These are phyloP conservation scores for Ceriops tagal DNA, from an alignment of 345 rosid species.

Conservation along the genomic window DNA sequence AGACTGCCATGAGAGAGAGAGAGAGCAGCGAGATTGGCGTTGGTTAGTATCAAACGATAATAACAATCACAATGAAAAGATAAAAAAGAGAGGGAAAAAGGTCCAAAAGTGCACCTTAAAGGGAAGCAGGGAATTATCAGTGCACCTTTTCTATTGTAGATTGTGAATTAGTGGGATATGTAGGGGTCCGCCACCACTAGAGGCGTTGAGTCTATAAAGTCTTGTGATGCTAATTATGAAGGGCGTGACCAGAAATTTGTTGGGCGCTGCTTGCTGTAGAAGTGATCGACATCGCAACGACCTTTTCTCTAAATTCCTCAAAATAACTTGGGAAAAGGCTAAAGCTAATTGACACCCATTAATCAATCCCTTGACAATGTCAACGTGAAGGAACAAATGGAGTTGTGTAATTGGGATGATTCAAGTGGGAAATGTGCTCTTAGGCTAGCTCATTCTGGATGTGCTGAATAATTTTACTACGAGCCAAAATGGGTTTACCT, in stretches of 20 bases:
- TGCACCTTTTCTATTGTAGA: constrained; percentile 2
- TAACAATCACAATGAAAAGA: constrained; percentile 6
- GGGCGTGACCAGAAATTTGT: constrained; percentile 1
- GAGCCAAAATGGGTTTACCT: too few relatives aligned
- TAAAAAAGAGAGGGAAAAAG: constrained; percentile 7
- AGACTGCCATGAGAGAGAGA: background rate
- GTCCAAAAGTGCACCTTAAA: constrained; percentile 2
- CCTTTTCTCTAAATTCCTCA: too few relatives aligned
- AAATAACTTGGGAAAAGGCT: too few relatives aligned
- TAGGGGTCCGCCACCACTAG: constrained; percentile 27
- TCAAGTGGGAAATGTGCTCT: too few relatives aligned
- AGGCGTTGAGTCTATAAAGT: constrained; percentile 12
- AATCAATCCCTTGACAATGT: too few relatives aligned
- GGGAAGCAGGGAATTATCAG: constrained; percentile 11
- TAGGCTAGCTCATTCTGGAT: too few relatives aligned
- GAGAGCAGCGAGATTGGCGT: background rate
- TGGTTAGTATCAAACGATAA: constrained; percentile 15
- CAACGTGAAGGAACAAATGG: too few relatives aligned
- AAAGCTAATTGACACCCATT: too few relatives aligned
- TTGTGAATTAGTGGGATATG: constrained; percentile 23
- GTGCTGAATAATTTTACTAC: too few relatives aligned
- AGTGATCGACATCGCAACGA: too few relatives aligned
- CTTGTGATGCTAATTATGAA: constrained; percentile 23
- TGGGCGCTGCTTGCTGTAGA: background rate
- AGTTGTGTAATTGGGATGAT: too few relatives aligned